These are phyloP conservation scores for Colletotrichum cordylinicola DNA, from an alignment of 2,329 filamentous ascomycete genomes.

Conservation along the genomic window DNA sequence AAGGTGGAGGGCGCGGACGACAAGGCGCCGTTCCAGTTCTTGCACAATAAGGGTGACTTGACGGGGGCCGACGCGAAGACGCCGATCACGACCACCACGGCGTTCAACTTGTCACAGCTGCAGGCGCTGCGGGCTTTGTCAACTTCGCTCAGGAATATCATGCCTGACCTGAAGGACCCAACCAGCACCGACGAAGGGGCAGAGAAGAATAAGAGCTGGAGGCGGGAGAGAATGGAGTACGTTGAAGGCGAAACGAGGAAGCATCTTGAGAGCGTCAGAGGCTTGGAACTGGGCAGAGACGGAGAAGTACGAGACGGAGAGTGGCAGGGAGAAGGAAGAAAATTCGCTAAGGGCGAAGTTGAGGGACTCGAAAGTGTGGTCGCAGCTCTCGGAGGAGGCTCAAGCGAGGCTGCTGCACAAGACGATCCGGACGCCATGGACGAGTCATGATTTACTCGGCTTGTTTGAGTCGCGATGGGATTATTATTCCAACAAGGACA, in stretches of 20 bases:
- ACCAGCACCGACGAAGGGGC: slow-evolving; percentile 32
- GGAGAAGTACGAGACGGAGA: slow-evolving; percentile 71
- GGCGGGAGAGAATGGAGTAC: slow-evolving; percentile 78
- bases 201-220: slow-evolving; percentile 58
- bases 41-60: slow-evolving; percentile 59
- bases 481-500: not conserved
- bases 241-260: slow-evolving; percentile 80
- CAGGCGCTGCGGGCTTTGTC: slow-evolving; percentile 76
- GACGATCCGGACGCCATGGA: slow-evolving; percentile 15
- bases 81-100: slow-evolving; percentile 72
- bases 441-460: slow-evolving; percentile 8
- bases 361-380: slow-evolving; percentile 61
- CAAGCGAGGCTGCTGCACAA: slow-evolving; percentile 4
- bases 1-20: slow-evolving; percentile 27
- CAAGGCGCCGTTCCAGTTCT: slow-evolving; percentile 58
- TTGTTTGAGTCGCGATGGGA: not conserved
- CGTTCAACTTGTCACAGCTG: slow-evolving; percentile 83
- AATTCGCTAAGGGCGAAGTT: slow-evolving; percentile 57
- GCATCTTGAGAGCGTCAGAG: slow-evolving; percentile 75
- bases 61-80: slow-evolving; percentile 55
- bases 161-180: slow-evolving; percentile 61
- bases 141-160: slow-evolving; percentile 64
- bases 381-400: slow-evolving; percentile 44
- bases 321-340: slow-evolving; percentile 63
- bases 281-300: slow-evolving; percentile 67